Conservation (phyloP, 805 yeast species). For the Candida patagonica region DNA sequence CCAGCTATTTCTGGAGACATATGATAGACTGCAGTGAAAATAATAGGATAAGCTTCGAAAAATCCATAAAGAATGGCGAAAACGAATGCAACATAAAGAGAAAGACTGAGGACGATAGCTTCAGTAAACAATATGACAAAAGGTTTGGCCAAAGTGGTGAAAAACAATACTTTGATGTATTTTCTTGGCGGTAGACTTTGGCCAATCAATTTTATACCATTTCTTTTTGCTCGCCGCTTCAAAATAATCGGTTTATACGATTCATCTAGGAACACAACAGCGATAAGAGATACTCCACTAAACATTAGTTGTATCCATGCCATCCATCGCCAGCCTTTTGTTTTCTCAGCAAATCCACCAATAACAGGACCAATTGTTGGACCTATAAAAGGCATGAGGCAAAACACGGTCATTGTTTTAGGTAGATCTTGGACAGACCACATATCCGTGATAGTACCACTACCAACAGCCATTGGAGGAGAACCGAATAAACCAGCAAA, state of each 20-base stretch:
- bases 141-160: neutral
- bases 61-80: constrained; percentile 4
- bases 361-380: constrained; percentile 63
- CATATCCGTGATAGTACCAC: constrained; percentile 74
- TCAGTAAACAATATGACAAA: neutral
- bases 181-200: neutral
- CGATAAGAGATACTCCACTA: neutral
- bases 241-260: neutral
- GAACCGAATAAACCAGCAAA: constrained; percentile 70
- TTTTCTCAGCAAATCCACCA: constrained; percentile 49
- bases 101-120: neutral
- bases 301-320: constrained; percentile 6
- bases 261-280: neutral
- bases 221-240: constrained; percentile 3
- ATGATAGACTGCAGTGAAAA: neutral
- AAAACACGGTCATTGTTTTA: constrained; percentile 65
- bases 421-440: constrained; percentile 62
- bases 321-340: constrained; percentile 48
- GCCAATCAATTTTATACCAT: neutral
- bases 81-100: neutral
- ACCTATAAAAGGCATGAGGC: constrained; percentile 72
- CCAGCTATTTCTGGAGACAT: constrained; percentile 14
- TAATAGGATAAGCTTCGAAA: constrained; percentile 3
- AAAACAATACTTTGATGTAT: neutral
- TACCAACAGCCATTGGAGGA: constrained; percentile 76